Evolutionary conservation across 2,329 filamentous ascomycete species (phyloP), one percentile per base, ranked within the genome.

Genomic region (Rosellinia necatrix): DNA sequence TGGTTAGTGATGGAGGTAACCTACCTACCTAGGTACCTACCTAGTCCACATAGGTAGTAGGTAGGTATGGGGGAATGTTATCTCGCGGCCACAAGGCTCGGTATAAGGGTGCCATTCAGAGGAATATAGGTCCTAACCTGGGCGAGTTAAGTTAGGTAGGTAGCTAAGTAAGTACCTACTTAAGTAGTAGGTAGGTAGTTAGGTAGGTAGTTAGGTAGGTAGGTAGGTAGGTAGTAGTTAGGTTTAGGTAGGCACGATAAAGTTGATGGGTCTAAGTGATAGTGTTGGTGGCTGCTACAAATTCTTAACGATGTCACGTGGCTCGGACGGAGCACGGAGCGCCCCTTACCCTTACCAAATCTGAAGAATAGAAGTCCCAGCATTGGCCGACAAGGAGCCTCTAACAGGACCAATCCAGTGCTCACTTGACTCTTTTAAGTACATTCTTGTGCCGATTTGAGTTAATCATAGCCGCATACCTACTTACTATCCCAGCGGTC

Each of bases 281-380:
- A n/a, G n/a, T n/a, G n/a, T n/a, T n/a, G n/a, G n/a, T n/a, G n/a
- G n/a, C n/a, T n/a, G n/a, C n/a, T n/a, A n/a, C n/a, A n/a, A n/a
- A n/a, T n/a, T n/a, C n/a, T n/a, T n/a, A n/a, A n/a, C n/a, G n/a
- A 40, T 53, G 49, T 57, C 57, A 59, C 57, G 53, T 59, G 56
- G 47, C 24, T 22, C 41, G 48, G 51, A 27, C 41, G 48, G 51
- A 27, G 53, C 56, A 47, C 42, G 41, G 42, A 42, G 47, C 44
- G 27, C 55, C 48, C 24, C 15, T 22, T 37, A 43, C 27, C 48
- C 37, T 53, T 49, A 34, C 57, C 40, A 40, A 37, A 53, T 57
- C 44, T 46, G 53, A 53, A 24, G 30, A 53, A 34, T 52, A 29
- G 29, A 56, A 57, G 53, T 56, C 49, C 52, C 46, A 56, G 53